Evolutionary conservation across 106 monocot species (phyloP), one percentile per base, ranked within the genome.

Genomic region (Acanthochlamys bracteata): DNA sequence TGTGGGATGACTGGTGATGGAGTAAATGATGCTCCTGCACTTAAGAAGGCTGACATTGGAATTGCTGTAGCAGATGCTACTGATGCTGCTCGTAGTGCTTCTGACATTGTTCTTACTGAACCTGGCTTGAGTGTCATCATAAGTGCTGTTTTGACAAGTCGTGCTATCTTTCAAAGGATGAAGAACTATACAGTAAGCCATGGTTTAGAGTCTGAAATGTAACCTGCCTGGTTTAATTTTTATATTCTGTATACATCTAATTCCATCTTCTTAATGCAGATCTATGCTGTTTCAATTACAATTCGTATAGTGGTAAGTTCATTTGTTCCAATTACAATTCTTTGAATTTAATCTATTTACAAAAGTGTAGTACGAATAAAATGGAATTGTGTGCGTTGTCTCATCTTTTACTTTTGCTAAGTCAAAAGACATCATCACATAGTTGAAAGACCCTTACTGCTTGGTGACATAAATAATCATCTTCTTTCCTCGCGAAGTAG

Each of bases 1-100:
- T 92, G 92, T 76, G 88, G 88, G 52, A 94, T 94, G 94, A 89
- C 94, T 60, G 94, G 94, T 24, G 94, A 94, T 78, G 94, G 94
- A 52, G 94, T 89, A 4, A 94, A 94, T 73, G 94, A 94, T 76
- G 94, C 94, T 41, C 94, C 94, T 24, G 94, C 94, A 12, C 69
- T 94, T 12, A 94, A 94, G 75, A 94, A 94, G 52, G 94, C 94
- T 62, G 89, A 94, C 66, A 94, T 93, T 68, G 93, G 93, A 20
- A 93, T 93, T 59, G 93, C 89, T 46, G 93, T 93, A 45, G 89
- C 78, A n/a, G 94, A 94, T 75, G 89, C 94, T 11, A 94, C 94
- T 52, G 94, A 94, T 75, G 94, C 94, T 24, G 94, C 94, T 63
- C 79, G 94, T 52, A 81, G 94, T 75, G 94, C 94, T 64, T 94